Base-by-base conservation (phyloP, 768 basidiomycete genomes). In the Polyporus arcularius region DNA sequence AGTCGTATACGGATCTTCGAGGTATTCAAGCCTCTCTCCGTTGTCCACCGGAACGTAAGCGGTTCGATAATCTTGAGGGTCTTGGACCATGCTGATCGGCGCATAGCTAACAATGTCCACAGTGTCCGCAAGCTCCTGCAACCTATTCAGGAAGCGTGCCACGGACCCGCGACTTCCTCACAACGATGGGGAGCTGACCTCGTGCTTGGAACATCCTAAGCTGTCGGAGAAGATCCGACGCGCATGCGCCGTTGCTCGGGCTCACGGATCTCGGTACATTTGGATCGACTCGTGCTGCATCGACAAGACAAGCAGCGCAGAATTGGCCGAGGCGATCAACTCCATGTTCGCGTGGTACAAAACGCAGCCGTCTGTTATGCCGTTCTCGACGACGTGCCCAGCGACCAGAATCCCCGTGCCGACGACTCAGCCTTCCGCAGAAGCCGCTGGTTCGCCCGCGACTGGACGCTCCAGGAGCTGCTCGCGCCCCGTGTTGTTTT, bases 381-480 rank as follows among this genome's bases (percentile, higher is more conserved):
- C 21, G 35, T 50, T 15, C 57, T 57, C 30, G 26, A 46, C 15
- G 57, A 57, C 28, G 57, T 57, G 11, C 9, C 40, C 51, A 8
- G 42, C 9, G 7, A 26, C 12, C 11, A 48, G 4, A 21, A 10
- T 30, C 2, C 16, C 14, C 31, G 15, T 30, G 35, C 7, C 35
- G 7, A 35, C 11, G 11, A 4, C 18, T 30, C 46, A 14, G n/a
- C 28, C 7, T 57, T 57, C 21, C 26, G 46, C 38, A 12, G 28
- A 12, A 57, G 55, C 55, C 14, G 12, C 12, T 58, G 57, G 57
- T 41, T 43, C 30, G 26, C 4, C 2, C 57, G 57, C 30, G 49
- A 49, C 4, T 58, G 48, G 49, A 58, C 57, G 40, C 30, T 58
- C 3, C 57, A 58, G 18, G 49, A 58, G 32, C 49, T 58, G 16